Percentiles rank a stretch among this genome's conserved stretches.
These are phyloP conservation scores for Forsythia viridissima DNA, from an alignment of 257 asterid species.

Conservation along the genomic window DNA sequence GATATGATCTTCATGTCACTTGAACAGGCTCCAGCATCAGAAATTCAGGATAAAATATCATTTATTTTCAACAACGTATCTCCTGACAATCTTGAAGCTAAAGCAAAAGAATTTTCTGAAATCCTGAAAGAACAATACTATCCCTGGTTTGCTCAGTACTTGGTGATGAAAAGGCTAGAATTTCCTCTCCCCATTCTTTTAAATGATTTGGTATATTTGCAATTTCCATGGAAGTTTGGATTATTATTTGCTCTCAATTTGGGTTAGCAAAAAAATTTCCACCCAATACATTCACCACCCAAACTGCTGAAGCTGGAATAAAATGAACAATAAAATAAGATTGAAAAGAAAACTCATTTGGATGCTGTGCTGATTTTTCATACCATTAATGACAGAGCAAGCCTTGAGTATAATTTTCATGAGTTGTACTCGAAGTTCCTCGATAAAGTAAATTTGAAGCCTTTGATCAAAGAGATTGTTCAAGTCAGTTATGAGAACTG, in stretches of 20 bases:
- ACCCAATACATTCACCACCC: not conserved
- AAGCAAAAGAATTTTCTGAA: slow-evolving; percentile 85
- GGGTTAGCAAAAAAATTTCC: not conserved
- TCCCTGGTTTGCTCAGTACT: slow-evolving; percentile 98
- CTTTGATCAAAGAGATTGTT: slow-evolving; percentile 70
- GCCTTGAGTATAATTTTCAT: slow-evolving; percentile 96
- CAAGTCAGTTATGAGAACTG: slow-evolving; percentile 96
- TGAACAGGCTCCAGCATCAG: slow-evolving; percentile 88
- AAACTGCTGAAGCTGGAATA: slow-evolving; percentile 2
- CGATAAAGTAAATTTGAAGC: slow-evolving; percentile 80
- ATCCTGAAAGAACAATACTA: slow-evolving; percentile 69
- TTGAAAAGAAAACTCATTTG: not conserved
- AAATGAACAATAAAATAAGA: not conserved
- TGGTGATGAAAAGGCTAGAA: slow-evolving; percentile 93
- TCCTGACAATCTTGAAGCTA: slow-evolving; percentile 77
- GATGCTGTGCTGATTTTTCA: slow-evolving; percentile 12
- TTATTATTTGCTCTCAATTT: not conserved
- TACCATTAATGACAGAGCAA: slow-evolving; percentile 63
- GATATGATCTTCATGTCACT: slow-evolving; percentile 6
- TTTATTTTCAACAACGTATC: slow-evolving; percentile 85
- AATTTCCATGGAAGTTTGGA: not conserved
- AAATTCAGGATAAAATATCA: slow-evolving; percentile 91
- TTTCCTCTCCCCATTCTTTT: slow-evolving; percentile 3
- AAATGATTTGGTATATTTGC: not conserved
- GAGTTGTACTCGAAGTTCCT: slow-evolving; percentile 95